Percentiles rank a stretch among this genome's conserved stretches.
Conservation (phyloP, 192 early-diverging fungal species). For the Coemansia reversa region DNA sequence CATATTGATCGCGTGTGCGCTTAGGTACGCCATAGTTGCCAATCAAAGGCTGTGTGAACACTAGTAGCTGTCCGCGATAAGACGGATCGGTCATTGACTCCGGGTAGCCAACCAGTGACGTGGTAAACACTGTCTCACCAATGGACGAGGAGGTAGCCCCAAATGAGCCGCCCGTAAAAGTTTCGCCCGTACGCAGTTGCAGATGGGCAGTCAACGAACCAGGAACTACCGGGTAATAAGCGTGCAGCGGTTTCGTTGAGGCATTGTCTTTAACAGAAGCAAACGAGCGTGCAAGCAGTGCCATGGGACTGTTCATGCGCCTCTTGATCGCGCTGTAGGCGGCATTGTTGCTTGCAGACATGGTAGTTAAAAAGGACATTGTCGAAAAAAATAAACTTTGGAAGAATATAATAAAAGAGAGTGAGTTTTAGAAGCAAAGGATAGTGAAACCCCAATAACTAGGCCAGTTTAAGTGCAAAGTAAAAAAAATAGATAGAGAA, state of each 20-base stretch:
- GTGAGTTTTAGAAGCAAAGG: slow-evolving; percentile 20
- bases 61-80: slow-evolving; percentile 93
- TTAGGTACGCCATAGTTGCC: slow-evolving; percentile 96
- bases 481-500: not conserved
- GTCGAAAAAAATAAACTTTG: slow-evolving; percentile 6
- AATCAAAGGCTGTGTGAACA: slow-evolving; percentile 94
- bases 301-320: slow-evolving; percentile 15
- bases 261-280: slow-evolving; percentile 29
- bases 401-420: slow-evolving; percentile 7
- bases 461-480: not conserved
- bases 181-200: slow-evolving; percentile 76
- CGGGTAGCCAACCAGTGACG: slow-evolving; percentile 91
- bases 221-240: slow-evolving; percentile 56
- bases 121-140: slow-evolving; percentile 96
- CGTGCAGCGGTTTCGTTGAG: slow-evolving; percentile 24
- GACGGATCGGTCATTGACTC: slow-evolving; percentile 98
- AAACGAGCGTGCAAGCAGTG: slow-evolving; percentile 41
- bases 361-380: slow-evolving; percentile 29
- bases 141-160: slow-evolving; percentile 69
- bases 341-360: slow-evolving; percentile 14
- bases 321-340: slow-evolving; percentile 13
- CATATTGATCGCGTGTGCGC: slow-evolving; percentile 70
- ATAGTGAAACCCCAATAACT: not conserved
- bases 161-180: slow-evolving; percentile 84
- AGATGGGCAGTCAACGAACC: slow-evolving; percentile 62